Evolutionary conservation across 2,329 filamentous ascomycete genomes (phyloP).

Genomic region (Ilyonectria robusta): DNA sequence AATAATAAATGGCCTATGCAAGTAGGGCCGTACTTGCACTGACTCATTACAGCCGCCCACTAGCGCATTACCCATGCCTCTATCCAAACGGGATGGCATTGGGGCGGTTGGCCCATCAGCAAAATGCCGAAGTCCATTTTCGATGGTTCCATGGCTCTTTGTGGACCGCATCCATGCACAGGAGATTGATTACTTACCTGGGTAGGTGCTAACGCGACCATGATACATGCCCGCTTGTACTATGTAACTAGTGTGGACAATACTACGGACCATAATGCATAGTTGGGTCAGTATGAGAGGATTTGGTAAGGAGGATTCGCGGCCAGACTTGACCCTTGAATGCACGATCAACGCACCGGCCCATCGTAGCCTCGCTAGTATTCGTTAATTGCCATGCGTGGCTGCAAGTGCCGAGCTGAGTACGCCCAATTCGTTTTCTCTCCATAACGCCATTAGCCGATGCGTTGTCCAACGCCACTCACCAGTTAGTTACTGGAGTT

Average conservation of each 20-base stretch:
- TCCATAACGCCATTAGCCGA: neutral
- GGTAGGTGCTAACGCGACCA: neutral
- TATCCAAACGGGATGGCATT: conserved; percentile 3
- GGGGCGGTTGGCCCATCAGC: conserved; percentile 3
- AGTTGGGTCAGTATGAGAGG: conserved; percentile 10
- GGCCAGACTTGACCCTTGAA: neutral
- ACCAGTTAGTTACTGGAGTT: neutral
- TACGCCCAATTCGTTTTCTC: neutral
- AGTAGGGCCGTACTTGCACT: neutral
- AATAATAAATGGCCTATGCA: too few relatives aligned
- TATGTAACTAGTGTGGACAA: neutral
- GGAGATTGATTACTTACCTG: conserved; percentile 13
- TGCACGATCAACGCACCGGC: neutral
- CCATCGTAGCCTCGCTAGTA: neutral
- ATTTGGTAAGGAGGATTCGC: neutral
- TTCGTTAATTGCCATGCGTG: neutral
- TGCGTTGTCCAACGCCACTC: neutral
- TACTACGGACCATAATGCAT: neutral
- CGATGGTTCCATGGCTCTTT: conserved; percentile 1
- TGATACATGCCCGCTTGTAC: neutral
- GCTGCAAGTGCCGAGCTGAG: neutral
- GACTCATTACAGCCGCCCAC: neutral
- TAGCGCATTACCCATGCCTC: conserved; percentile 3
- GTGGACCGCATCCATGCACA: conserved; percentile 8
- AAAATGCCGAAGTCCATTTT: conserved; percentile 4